A percentile compares a stretch with the other conserved stretches of the same genome.
phyloP scores from a whole-genome alignment of 768 basidiomycete species.

The Leucocoprinus leucothites region DNA sequence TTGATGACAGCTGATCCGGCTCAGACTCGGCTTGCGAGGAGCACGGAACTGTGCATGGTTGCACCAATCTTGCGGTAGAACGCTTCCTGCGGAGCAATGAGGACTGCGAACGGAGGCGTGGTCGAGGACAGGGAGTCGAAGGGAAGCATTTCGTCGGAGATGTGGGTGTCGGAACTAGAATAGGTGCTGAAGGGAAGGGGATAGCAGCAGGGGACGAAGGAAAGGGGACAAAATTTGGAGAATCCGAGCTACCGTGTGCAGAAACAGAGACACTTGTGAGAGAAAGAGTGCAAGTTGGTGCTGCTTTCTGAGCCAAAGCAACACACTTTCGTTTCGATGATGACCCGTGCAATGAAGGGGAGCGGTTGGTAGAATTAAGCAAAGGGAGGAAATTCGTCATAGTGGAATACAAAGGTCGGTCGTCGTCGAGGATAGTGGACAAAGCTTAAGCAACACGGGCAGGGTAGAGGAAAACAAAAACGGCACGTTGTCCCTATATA shows the following conservation, averaged over 20 bases:
- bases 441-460: not conserved
- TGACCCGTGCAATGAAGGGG: not conserved
- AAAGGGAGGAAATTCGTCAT: not conserved
- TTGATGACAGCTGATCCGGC: constrained; percentile 2
- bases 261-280: constrained; percentile 8
- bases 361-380: not conserved
- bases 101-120: constrained; percentile 3
- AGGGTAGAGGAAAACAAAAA: not conserved
- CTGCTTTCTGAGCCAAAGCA: constrained; percentile 4
- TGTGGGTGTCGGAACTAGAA: not conserved
- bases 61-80: not conserved
- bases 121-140: not conserved
- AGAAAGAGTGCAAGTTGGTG: constrained; percentile 8
- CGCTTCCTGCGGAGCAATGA: constrained; percentile 6
- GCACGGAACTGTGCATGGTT: not conserved
- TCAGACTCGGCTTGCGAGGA: constrained; percentile 9
- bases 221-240: not conserved
- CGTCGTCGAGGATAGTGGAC: not conserved
- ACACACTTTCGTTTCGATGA: constrained; percentile 3
- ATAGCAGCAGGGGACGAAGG: constrained; percentile 1
- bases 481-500: not conserved
- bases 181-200: constrained; percentile 2
- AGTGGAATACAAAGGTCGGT: not conserved
- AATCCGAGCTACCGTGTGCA: not conserved
- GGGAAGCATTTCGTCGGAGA: not conserved